Base-by-base conservation (phyloP, 306 rosid species). In the Carpinus viminea region DNA sequence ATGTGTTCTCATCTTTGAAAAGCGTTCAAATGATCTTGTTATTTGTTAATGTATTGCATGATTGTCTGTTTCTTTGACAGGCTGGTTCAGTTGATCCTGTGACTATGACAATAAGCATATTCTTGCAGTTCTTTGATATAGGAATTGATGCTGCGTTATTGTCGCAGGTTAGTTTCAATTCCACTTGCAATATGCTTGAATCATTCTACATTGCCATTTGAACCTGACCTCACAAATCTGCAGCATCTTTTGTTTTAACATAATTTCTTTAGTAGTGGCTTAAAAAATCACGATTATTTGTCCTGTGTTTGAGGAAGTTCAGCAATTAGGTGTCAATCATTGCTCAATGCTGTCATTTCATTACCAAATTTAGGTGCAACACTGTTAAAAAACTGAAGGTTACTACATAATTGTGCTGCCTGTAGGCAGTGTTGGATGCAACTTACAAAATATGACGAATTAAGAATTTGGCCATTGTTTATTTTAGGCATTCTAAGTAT, bases 41-140 rank as follows among this genome's bases (percentile, higher is more conserved):
- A 16, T 20, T 52, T 51, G 38, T 56, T 66, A 71, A 38, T 80
- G 68, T 81, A 50, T 51, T 77, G 21, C 43, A 12, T 74, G 57
- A 77, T 82, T 48, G 69, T 81, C 8, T 71, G 43, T 64, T 86
- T 73, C 43, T 76, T 26, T 79, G 78, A 81, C 89, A 95, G 98
- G 97, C 93, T 87, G 98, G 98, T 83, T 90, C 96, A 52, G 97
- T 95, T 76, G 99, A 95, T 80, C 99, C 99, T 31, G 99, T 95
- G 79, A 95, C 99, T 20, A 91, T 76, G 90, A 86, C 88, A 20
- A 93, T 95, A 72, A 91, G 87, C 85, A 87, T 95, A 89, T 95
- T 89, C 88, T 87, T 93, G 84, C 96, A 93, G 90, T 91, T 90
- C 85, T 95, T 95, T 80, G 99, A 95, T 85, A 95, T 95, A 66